Evolutionary conservation across 345 rosid genomes (phyloP), one percentile per base, ranked within the genome.

Genomic region (Citrus australasica): DNA sequence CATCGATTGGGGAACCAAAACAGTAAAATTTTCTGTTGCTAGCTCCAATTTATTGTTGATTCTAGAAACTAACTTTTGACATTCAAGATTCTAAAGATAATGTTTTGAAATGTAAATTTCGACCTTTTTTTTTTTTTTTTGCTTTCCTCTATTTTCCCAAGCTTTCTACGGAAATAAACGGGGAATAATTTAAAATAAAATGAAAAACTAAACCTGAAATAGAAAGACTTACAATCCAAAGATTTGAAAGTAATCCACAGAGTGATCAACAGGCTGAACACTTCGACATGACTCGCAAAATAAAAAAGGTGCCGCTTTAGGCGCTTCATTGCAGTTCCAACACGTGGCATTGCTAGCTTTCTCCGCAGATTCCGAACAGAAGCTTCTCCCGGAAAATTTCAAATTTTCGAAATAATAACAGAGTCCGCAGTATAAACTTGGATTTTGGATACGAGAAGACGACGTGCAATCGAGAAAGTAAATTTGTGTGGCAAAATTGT

Each of bases 231-330:
- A 96, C 98, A 94, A 73, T 73, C 92, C 95, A 79, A 94, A 91
- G 61, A 96, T 87, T 69, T 89, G 90, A 76, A 94, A 96, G 80
- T 90, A 96, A 79, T 96, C 86, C 21, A 89, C 84, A 25, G 95
- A 92, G 22, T 72, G 88, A 85, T 94, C 97, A 51, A 90, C 84
- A 17, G 98, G 97, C 86, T 94, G 99, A 79, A 96, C 88, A 76
- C 88, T 84, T 28, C 89, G 83, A 80, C 98, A 96, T 0, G 89
- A 87, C 19, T 89, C 73, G 76, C 99, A 96, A 33, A 85, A 86
- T 78, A 96, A 83, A 81, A 91, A 92, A 66, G 90, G 92, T 58
- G 78, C 9, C 37, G 78, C 56, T 10, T 73, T 83, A 30, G 92
- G 79, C 0, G 60, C 64, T 48, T 83, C 83, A 28, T 80, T 82